phyloP scores from a whole-genome alignment of 345 rosid species.

The Aurinia saxatilis region DNA sequence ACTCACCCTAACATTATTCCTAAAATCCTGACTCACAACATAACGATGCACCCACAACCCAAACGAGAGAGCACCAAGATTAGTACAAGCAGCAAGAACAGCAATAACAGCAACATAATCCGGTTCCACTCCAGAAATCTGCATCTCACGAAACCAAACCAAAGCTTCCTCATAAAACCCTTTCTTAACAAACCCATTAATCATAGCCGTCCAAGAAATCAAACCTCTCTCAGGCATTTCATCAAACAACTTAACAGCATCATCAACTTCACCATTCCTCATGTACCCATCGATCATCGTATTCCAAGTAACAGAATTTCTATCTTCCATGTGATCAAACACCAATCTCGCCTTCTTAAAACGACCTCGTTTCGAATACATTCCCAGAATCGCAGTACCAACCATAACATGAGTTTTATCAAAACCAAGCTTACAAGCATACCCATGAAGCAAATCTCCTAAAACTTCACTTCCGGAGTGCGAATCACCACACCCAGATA shows the following conservation, averaged over 20 bases:
- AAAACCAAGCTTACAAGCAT: slow-evolving; percentile 52
- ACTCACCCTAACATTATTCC: slow-evolving; percentile 40
- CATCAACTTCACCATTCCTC: slow-evolving; percentile 33
- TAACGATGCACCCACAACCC: slow-evolving; percentile 57
- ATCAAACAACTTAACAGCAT: slow-evolving; percentile 48
- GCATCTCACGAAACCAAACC: slow-evolving; percentile 59
- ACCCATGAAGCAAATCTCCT: slow-evolving; percentile 52
- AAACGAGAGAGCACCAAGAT: slow-evolving; percentile 45
- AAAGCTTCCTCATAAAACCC: slow-evolving; percentile 49
- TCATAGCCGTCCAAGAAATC: slow-evolving; percentile 70
- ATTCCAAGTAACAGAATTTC: slow-evolving; percentile 60
- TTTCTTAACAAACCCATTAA: slow-evolving; percentile 57
- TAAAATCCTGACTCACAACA: slow-evolving; percentile 36
- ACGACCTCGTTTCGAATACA: slow-evolving; percentile 48
- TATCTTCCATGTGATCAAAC: slow-evolving; percentile 46
- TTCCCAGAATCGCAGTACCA: slow-evolving; percentile 58
- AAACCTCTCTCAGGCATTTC: slow-evolving; percentile 50
- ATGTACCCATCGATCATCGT: slow-evolving; percentile 66
- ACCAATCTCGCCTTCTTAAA: slow-evolving; percentile 42
- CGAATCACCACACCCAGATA: slow-evolving; percentile 48
- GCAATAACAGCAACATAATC: slow-evolving; percentile 55
- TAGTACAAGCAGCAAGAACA: slow-evolving; percentile 57
- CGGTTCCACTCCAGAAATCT: slow-evolving; percentile 41
- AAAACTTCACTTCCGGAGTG: slow-evolving; percentile 29
- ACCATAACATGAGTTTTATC: slow-evolving; percentile 46